phyloP scores from a whole-genome alignment of 805 yeast genomes.

The Saccharomyces kudriavzevii region DNA sequence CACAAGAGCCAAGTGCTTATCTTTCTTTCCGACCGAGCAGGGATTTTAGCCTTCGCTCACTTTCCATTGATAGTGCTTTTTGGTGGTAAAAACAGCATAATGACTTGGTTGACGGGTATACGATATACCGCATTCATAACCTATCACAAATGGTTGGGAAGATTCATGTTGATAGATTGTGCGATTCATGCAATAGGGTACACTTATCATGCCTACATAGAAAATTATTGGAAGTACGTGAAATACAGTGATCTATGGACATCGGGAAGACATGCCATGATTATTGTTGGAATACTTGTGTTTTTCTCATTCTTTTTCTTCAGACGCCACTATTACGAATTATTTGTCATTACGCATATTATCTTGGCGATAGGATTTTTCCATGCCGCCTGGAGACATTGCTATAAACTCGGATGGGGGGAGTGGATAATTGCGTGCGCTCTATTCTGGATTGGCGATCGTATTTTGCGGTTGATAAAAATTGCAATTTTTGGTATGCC shows the following conservation, averaged over 20 bases:
- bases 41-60: slow-evolving; percentile 33
- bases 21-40: slow-evolving; percentile 36
- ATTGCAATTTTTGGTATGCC: slow-evolving; percentile 13
- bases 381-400: slow-evolving; percentile 37
- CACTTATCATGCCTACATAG: slow-evolving; percentile 23
- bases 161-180: slow-evolving; percentile 30
- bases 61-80: slow-evolving; percentile 49
- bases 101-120: slow-evolving; percentile 52
- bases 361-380: slow-evolving; percentile 32
- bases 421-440: slow-evolving; percentile 32
- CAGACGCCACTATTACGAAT: slow-evolving; percentile 33
- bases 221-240: slow-evolving; percentile 2
- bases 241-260: slow-evolving; percentile 24
- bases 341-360: slow-evolving; percentile 36
- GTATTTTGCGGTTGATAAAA: slow-evolving; percentile 28
- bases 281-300: slow-evolving; percentile 22
- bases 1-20: slow-evolving; percentile 7
- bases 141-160: slow-evolving; percentile 49
- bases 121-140: slow-evolving; percentile 50
- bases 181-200: slow-evolving; percentile 32
- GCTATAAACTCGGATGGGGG: slow-evolving; percentile 33
- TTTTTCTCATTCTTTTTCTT: slow-evolving; percentile 19
- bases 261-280: slow-evolving; percentile 33
- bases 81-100: slow-evolving; percentile 62
- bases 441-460: slow-evolving; percentile 34